Evolutionary conservation across 2,329 filamentous ascomycete species (phyloP), one percentile per base, ranked within the genome.

Genomic region (Ascosphaera acerosa): DNA sequence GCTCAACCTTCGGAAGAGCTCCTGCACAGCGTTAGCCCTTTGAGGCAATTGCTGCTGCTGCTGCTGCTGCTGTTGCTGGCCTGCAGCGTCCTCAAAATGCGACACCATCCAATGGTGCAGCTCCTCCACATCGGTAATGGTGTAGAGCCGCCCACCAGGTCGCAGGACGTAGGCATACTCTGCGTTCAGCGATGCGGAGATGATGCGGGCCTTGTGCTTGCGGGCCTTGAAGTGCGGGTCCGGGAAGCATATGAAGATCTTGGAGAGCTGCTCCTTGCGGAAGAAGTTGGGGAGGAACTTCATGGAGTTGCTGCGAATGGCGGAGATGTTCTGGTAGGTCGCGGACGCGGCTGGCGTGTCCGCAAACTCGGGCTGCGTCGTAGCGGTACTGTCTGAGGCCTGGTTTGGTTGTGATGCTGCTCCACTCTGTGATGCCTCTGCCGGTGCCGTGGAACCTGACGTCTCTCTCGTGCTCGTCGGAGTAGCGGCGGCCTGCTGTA

Each of bases 221-320:
- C 84, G 67, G 9, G 78, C 70, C 55, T 97, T 97, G 61, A 97
- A 97, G 53, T 97, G 87, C 35, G 87, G 87, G 46, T 97, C 87
- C 0, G 87, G 87, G 48, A 97, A 97, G 58, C 87, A 97, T 43
- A 97, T 76, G 52, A 97, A 97, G 47, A 94, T 77, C 48, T 89
- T 89, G 38, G 64, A 66, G 10, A 97, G 66, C 48, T 92, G 82
- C 10, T 56, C 61, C 44, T 72, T 76, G 33, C 55, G 58, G 60
- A 97, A 94, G 61, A 92, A 91, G 48, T 97, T 94, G 37, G 89
- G 84, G n/a, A 97, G 60, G 52, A 94, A 97, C 51, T 97, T 97
- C 87, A 97, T 97, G 4, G 80, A 78, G 57, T 97, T 97, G 40
- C 78, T 77, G 37, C 87, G 73, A 30, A 97, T 59, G 47, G 80